Base-by-base conservation (phyloP, 371 early-diverging fungal genomes). In the Chytridium lagenaria region DNA sequence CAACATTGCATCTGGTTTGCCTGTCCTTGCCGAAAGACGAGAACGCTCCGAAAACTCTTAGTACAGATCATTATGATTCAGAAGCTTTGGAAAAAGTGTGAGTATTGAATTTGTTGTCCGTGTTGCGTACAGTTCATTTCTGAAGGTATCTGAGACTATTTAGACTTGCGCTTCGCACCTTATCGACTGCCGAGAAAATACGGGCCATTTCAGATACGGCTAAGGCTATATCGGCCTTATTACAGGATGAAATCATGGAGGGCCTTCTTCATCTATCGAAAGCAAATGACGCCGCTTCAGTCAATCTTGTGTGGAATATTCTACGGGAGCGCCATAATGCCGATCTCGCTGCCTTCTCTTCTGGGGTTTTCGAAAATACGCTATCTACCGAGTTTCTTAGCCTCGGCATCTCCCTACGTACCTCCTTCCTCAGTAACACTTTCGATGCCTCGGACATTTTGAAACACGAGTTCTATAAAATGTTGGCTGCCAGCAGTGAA, bases 171-270 rank as follows among this genome's bases (percentile, higher is more conserved):
- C 5, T 23, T 22, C 55, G 55, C 5, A 23, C 55, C 5, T 52
- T 26, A 34, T 33, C 15, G 3, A 10, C 61, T 30, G 61, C 78
- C 22, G 87, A 86, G 33, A 91, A 92, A 70, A 81, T 82, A 50
- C 87, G 85, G 31, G 90, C 90, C 0, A 70, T 93, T 2, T 77
- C 82, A 0, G 90, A 90, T 65, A 88, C 90, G 0, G 85, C 87
- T 57, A 80, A 85, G 3, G 77, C 89, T 33, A 70, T 93, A 12
- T 87, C 88, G 0, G 87, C 86, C 87, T 74, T 92, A 0, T 83
- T 92, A 50, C 90, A 91, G 49, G 91, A 92, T 69, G 92, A 92
- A 78, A 86, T 92, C 16, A 89, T 93, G 87, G 89, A 91, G 70
- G 88, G 88, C 0, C 73, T 93, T 7, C 77, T 93, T 51, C 83